Evolutionary conservation across 1,284 basidiomycete genomes (phyloP).

Genomic region (Phellinidium pouzarii): DNA sequence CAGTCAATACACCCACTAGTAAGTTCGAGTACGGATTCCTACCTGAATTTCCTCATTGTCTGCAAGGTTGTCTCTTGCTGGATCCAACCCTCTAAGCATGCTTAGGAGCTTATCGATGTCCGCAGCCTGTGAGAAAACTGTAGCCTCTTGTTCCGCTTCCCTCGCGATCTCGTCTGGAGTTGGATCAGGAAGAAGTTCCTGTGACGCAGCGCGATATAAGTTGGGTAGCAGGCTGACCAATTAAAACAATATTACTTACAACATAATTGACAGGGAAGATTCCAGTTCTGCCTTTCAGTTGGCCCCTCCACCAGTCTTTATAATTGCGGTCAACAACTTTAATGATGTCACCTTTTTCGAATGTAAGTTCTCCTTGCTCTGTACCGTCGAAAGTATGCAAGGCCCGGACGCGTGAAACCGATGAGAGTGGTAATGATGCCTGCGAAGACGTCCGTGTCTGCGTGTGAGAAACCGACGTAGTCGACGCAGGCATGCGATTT

Average conservation of each 20-base stretch:
- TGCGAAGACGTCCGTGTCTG: constrained; percentile 13
- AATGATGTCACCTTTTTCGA: constrained; percentile 92
- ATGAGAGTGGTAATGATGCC: constrained; percentile 22
- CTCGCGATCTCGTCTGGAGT: constrained; percentile 71
- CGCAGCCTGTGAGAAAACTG: constrained; percentile 77
- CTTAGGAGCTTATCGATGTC: constrained; percentile 85
- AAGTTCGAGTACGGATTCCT: constrained; percentile 20
- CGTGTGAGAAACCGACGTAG: constrained; percentile 23
- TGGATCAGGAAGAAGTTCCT: constrained; percentile 88
- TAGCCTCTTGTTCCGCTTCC: constrained; percentile 86
- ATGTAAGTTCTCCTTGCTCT: constrained; percentile 87
- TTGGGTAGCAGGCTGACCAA: neutral
- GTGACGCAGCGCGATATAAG: constrained; percentile 9
- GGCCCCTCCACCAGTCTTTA: constrained; percentile 98
- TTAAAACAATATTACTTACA: constrained; percentile 37
- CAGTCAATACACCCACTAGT: neutral
- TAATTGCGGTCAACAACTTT: constrained; percentile 94
- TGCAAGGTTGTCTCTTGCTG: constrained; percentile 77
- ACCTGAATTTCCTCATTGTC: constrained; percentile 95
- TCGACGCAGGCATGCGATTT: constrained; percentile 18
- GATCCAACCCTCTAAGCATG: constrained; percentile 75
- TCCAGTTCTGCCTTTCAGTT: constrained; percentile 86
- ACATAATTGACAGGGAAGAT: constrained; percentile 99
- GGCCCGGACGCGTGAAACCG: constrained; percentile 81
- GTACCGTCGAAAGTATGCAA: constrained; percentile 87